Conservation (phyloP, 495 filamentous ascomycete genomes). For the Penicillium angulare region DNA sequence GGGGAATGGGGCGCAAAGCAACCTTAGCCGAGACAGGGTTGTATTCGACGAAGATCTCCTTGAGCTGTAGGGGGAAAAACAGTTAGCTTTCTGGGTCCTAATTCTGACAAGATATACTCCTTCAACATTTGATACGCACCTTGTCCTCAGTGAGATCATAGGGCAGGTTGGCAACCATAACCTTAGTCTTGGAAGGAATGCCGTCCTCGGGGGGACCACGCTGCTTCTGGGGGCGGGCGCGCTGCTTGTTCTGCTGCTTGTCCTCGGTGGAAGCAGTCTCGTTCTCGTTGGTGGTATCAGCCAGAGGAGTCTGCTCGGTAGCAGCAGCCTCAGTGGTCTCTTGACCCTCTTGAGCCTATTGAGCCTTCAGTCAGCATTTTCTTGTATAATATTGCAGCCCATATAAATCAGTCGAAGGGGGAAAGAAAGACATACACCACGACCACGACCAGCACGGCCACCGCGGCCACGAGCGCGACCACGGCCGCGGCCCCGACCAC, state of each 20-base stretch:
- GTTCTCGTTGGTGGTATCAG: constrained; percentile 61
- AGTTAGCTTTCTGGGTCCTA: no score
- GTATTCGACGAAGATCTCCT: constrained; percentile 92
- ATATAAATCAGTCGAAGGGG: no score
- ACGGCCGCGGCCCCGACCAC: constrained; percentile 73
- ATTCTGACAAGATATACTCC: no score
- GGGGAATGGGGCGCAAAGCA: constrained; percentile 94
- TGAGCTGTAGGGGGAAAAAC: constrained; percentile 60
- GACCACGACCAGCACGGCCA: constrained; percentile 61
- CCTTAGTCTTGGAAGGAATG: constrained; percentile 98
- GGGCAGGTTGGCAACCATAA: constrained; percentile 99
- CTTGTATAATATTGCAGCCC: no score
- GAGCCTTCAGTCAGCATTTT: constrained; percentile 6
- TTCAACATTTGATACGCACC: constrained; percentile 49
- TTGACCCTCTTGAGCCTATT: constrained; percentile 28
- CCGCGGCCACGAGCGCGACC: constrained; percentile 72
- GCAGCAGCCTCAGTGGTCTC: constrained; percentile 46
- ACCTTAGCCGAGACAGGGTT: constrained; percentile 93
- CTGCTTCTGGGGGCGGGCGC: constrained; percentile 57
- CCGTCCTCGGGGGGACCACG: constrained; percentile 97
- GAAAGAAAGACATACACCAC: constrained; percentile 56
- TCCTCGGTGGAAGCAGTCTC: constrained; percentile 49
- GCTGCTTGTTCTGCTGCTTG: constrained; percentile 43
- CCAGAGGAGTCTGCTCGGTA: constrained; percentile 52
- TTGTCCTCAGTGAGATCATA: constrained; percentile 98